phyloP scores from a whole-genome alignment of 192 early-diverging fungal species.

The Coemansia sp. region DNA sequence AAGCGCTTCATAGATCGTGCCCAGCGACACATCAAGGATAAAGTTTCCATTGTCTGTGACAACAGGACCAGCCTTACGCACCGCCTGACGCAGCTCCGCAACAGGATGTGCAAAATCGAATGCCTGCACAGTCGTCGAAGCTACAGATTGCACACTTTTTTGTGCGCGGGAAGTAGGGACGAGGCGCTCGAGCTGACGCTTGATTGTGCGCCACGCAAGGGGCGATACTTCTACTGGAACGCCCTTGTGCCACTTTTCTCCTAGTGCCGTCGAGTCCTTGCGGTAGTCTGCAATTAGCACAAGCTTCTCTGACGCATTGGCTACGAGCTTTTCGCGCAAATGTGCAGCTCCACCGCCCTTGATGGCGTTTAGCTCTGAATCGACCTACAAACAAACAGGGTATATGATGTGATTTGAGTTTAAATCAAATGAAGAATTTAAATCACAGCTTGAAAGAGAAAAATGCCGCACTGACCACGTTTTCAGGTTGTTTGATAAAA shows the following conservation, averaged over 20 bases:
- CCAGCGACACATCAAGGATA: slow-evolving; percentile 84
- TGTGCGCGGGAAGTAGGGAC: slow-evolving; percentile 10
- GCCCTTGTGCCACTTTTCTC: slow-evolving; percentile 84
- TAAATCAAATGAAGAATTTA: neutral
- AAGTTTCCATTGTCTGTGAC: slow-evolving; percentile 95
- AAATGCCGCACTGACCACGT: neutral
- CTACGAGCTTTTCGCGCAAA: slow-evolving; percentile 92
- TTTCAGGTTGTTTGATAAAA: neutral
- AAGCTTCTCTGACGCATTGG: slow-evolving; percentile 76
- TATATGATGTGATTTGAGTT: neutral
- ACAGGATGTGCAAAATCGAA: slow-evolving; percentile 49
- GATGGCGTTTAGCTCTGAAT: slow-evolving; percentile 84
- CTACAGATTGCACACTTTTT: neutral
- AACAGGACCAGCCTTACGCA: slow-evolving; percentile 87
- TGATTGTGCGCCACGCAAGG: slow-evolving; percentile 72
- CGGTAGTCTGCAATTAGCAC: slow-evolving; percentile 89
- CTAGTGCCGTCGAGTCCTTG: slow-evolving; percentile 77
- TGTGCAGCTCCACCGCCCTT: slow-evolving; percentile 96
- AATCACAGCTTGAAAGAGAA: neutral
- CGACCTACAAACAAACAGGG: slow-evolving; percentile 56
- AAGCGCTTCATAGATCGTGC: slow-evolving; percentile 66
- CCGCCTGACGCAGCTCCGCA: slow-evolving; percentile 78
- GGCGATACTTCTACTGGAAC: slow-evolving; percentile 91
- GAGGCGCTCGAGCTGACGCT: slow-evolving; percentile 53
- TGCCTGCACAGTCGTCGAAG: neutral